Evolutionary conservation across 179 eudicot genomes (phyloP).

Genomic region (Spergularia azorica): DNA sequence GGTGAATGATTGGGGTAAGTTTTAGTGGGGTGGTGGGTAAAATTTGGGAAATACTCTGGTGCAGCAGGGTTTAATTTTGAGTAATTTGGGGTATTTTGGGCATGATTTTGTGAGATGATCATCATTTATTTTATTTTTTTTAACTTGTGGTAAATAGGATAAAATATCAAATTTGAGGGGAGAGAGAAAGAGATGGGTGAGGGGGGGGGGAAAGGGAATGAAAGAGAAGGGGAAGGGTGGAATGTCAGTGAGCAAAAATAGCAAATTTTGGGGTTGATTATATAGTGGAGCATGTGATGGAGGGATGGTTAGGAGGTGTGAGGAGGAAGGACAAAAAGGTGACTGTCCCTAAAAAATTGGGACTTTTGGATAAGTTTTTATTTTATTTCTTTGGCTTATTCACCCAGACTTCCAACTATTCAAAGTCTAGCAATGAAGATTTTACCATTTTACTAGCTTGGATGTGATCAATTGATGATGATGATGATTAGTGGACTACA

Average conservation of each 20-base stretch:
- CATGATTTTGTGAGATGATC: neutral
- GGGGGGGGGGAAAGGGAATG: neutral
- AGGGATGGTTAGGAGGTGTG: neutral
- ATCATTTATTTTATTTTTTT: neutral
- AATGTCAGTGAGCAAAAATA: constrained; percentile 1
- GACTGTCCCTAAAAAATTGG: no score
- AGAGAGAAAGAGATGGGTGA: no score
- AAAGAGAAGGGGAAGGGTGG: neutral
- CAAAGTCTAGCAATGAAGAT: no score
- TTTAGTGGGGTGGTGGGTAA: neutral
- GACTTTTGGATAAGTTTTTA: no score
- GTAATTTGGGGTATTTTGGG: neutral
- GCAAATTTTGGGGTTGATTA: neutral
- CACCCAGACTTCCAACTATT: no score
- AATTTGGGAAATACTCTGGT: neutral
- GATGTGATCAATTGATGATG: no score
- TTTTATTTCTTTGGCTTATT: no score
- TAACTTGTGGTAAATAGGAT: no score
- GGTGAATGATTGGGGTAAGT: neutral
- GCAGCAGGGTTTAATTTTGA: neutral
- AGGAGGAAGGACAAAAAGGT: neutral
- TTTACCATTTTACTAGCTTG: no score
- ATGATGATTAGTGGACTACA: no score
- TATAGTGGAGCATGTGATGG: neutral
- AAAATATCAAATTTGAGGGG: neutral